phyloP scores from a whole-genome alignment of 1,139 yeast species.

The Kodamaea plutei region DNA sequence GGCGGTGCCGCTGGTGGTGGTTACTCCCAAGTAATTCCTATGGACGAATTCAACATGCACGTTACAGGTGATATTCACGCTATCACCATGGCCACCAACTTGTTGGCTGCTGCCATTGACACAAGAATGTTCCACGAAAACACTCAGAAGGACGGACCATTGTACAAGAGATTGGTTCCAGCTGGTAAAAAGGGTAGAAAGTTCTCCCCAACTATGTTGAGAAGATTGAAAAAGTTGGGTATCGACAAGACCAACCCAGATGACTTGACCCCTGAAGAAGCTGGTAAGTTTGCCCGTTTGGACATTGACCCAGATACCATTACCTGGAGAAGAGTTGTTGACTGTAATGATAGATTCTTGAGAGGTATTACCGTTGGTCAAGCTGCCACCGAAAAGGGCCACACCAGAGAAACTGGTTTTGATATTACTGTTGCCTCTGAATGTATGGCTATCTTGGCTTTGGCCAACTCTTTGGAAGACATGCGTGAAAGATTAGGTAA shows the following conservation, averaged over 20 bases:
- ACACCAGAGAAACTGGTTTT: conserved; percentile 85
- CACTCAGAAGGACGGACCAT: conserved; percentile 86
- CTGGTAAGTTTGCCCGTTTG: conserved; percentile 71
- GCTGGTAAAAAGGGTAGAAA: conserved; percentile 76
- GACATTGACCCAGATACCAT: conserved; percentile 92
- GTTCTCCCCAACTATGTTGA: conserved; percentile 75
- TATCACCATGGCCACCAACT: conserved; percentile 89
- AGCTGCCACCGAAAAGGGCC: conserved; percentile 93
- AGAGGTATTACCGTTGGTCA: conserved; percentile 91
- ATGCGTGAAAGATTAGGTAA: conserved; percentile 87
- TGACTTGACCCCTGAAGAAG: conserved; percentile 77
- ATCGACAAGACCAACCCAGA: conserved; percentile 78
- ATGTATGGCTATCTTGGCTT: conserved; percentile 97
- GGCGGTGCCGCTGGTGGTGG: conserved; percentile 99
- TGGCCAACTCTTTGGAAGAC: conserved; percentile 75
- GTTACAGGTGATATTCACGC: conserved; percentile 98
- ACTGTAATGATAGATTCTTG: conserved; percentile 89
- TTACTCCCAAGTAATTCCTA: conserved; percentile 95
- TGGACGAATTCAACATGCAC: conserved; percentile 99
- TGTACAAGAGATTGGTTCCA: conserved; percentile 86
- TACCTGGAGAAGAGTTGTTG: conserved; percentile 96
- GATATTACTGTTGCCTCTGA: conserved; percentile 97
- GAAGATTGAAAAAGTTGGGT: conserved; percentile 76
- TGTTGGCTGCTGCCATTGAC: conserved; percentile 96
- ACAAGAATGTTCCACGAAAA: conserved; percentile 96